Conservation (phyloP, 2,329 filamentous ascomycete genomes). For the Gnomoniopsis sp. region DNA sequence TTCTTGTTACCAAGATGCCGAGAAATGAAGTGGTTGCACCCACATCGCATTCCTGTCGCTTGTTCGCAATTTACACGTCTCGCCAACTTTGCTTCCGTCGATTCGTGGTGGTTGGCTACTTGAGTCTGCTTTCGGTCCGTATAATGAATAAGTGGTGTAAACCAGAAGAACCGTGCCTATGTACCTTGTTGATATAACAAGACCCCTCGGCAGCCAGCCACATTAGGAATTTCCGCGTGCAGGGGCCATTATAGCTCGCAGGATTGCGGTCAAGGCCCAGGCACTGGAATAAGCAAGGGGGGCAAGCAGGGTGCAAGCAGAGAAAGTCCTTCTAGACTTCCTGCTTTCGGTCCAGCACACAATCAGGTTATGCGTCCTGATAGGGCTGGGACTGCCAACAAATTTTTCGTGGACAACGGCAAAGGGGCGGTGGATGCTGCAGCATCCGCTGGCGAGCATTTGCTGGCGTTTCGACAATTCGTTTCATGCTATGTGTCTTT, state of each 20-base stretch:
- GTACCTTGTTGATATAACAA: not conserved
- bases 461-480: conserved; percentile 1
- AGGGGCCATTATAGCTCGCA: not conserved
- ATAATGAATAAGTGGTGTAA: not conserved
- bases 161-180: not conserved
- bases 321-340: not conserved
- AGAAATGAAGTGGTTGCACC: not conserved
- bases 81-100: conserved; percentile 6
- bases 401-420: not conserved
- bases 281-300: not conserved
- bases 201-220: not conserved
- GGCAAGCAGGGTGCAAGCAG: not conserved
- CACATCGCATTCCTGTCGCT: not conserved
- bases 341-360: not conserved
- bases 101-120: not conserved
- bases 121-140: not conserved
- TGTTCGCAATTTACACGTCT: not conserved
- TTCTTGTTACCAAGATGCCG: not conserved
- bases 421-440: conserved; percentile 10
- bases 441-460: not conserved
- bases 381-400: conserved; percentile 8
- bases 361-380: not conserved
- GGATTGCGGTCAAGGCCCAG: conserved; percentile 2
- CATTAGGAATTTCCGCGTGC: not conserved
- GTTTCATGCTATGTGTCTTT: not conserved